Conservation (phyloP, 495 filamentous ascomycete species). For the Xylaria castorea region DNA sequence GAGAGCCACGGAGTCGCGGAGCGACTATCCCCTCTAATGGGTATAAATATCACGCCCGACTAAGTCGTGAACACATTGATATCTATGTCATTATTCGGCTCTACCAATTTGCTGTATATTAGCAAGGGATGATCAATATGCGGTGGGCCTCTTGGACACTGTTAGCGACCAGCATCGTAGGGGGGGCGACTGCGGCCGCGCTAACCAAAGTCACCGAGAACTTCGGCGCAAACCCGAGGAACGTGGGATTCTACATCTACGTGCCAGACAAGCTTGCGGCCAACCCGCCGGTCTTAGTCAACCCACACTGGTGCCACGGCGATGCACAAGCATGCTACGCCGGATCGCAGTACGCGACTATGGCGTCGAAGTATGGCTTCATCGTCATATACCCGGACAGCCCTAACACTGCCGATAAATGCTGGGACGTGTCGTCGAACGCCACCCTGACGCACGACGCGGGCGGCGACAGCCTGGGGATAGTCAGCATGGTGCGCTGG, state of each 20-base stretch:
- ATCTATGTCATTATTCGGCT: background rate
- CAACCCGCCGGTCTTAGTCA: conserved; percentile 62
- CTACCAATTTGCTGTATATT: background rate
- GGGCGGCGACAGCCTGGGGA: conserved; percentile 64
- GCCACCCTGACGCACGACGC: conserved; percentile 61
- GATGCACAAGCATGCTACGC: conserved; percentile 43
- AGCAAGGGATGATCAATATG: conserved; percentile 9
- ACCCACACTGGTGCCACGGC: conserved; percentile 61
- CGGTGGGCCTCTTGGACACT: conserved; percentile 15
- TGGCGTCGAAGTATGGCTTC: conserved; percentile 58
- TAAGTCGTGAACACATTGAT: background rate
- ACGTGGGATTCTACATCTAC: conserved; percentile 62
- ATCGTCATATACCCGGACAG: conserved; percentile 63
- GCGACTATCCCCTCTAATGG: background rate
- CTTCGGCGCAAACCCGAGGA: conserved; percentile 58
- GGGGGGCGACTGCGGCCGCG: conserved; percentile 26
- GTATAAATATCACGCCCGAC: background rate
- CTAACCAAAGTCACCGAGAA: conserved; percentile 45
- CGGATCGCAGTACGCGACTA: conserved; percentile 50
- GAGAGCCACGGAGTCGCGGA: background rate
- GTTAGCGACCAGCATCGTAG: background rate
- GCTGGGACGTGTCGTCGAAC: conserved; percentile 65
- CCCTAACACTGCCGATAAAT: conserved; percentile 53
- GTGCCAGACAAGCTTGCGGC: conserved; percentile 58
- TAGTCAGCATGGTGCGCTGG: conserved; percentile 67